A percentile compares a stretch with the other conserved stretches of the same genome.
phyloP scores from a whole-genome alignment of 164 flowering plant genomes.

The Piper longum region DNA sequence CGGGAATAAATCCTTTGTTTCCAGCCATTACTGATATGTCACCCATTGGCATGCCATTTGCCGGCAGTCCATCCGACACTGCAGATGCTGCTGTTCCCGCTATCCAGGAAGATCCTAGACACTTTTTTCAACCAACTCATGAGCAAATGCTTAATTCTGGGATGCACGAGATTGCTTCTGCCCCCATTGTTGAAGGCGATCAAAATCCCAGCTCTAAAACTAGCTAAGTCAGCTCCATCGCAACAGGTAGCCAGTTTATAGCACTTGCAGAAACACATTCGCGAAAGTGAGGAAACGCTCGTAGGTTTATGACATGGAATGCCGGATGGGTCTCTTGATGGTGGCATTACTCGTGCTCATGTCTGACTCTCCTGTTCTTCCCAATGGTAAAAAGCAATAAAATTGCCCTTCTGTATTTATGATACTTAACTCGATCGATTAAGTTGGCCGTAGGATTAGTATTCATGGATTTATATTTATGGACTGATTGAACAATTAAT shows the following conservation, averaged over 20 bases:
- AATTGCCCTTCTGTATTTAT: too few species aligned
- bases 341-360: not conserved
- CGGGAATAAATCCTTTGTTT: slow-evolving; percentile 61
- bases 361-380: not conserved
- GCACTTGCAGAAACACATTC: slow-evolving; percentile 76
- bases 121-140: slow-evolving; percentile 27
- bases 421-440: too few species aligned
- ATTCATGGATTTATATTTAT: too few species aligned
- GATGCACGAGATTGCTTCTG: slow-evolving; percentile 27
- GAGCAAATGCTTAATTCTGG: slow-evolving; percentile 25
- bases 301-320: slow-evolving; percentile 24
- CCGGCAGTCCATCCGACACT: slow-evolving; percentile 49
- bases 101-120: slow-evolving; percentile 42
- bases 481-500: too few species aligned
- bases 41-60: slow-evolving; percentile 29
- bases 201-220: slow-evolving; percentile 33
- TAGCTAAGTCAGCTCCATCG: slow-evolving; percentile 50
- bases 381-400: too few species aligned
- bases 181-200: slow-evolving; percentile 16
- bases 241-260: slow-evolving; percentile 91
- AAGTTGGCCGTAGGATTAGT: too few species aligned
- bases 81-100: slow-evolving; percentile 57
- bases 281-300: slow-evolving; percentile 25
- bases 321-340: slow-evolving; percentile 17
- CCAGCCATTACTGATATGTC: slow-evolving; percentile 59